Evolutionary conservation across 805 yeast species (phyloP).

Genomic region (Groenewaldozyma tartarivorans): DNA sequence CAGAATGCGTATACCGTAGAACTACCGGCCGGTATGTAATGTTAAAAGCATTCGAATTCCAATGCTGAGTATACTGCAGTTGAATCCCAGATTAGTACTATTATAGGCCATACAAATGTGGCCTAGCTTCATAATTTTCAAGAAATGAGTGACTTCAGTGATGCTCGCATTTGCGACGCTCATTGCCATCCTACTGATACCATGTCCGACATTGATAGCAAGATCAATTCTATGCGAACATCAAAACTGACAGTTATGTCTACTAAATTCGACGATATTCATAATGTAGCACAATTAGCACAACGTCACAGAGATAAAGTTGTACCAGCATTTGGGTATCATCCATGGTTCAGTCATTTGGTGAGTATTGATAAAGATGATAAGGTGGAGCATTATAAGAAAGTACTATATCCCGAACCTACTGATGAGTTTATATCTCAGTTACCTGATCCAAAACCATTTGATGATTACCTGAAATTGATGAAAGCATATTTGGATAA

Average conservation of each 20-base stretch:
- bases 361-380: conserved; percentile 31
- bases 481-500: conserved; percentile 28
- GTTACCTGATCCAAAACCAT: conserved; percentile 53
- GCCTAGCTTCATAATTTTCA: background rate
- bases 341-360: conserved; percentile 85
- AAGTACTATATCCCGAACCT: conserved; percentile 37
- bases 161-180: conserved; percentile 21
- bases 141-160: background rate
- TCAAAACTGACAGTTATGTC: conserved; percentile 27
- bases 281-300: conserved; percentile 23
- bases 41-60: no score
- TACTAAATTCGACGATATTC: conserved; percentile 28
- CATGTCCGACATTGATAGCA: conserved; percentile 8
- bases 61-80: no score
- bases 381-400: conserved; percentile 47
- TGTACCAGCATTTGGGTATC: conserved; percentile 46
- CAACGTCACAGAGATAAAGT: conserved; percentile 19
- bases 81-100: no score
- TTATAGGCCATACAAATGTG: no score
- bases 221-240: conserved; percentile 13
- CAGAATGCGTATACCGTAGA: no score
- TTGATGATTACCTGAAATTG: conserved; percentile 29
- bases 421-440: conserved; percentile 29
- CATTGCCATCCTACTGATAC: conserved; percentile 33
- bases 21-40: no score